Evolutionary conservation across 495 filamentous ascomycete species (phyloP), one percentile per base, ranked within the genome.

Genomic region (Sordaria brevicollis): DNA sequence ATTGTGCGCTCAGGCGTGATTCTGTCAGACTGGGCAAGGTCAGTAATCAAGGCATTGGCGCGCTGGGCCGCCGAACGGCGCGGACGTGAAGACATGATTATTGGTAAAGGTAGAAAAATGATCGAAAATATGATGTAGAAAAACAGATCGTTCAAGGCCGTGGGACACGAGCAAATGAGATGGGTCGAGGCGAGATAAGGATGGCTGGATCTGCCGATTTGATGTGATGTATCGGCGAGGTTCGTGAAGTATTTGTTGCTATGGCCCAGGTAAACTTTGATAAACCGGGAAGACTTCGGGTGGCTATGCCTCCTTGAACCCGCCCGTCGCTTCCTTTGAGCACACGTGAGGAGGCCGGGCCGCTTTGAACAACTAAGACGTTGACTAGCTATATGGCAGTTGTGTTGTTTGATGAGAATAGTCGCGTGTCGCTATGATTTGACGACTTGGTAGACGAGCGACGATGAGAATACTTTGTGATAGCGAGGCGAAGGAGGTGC

Each of bases 21-120:
- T 70, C 78, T 75, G 74, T 86, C 84, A 78, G 81, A 83, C 69
- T 83, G 81, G 73, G 81, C 81, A 74, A 84, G 77, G 79, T 84
- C 81, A 83, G 83, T 83, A 65, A 84, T 84, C 71, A 80, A 80
- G n/a, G 72, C 77, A 35, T 76, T 82, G 69, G 83, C 83, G 75
- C 81, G 80, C 76, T 83, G 82, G 73, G 82, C 82, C 29, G 82
- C 80, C 65, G 80, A 82, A 74, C 82, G 83, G 70, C 80, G 80
- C 38, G 79, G 82, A 65, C 77, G 81, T 31, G 81, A 79, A 49
- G 77, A 76, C 79, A 83, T 84, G 77, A 67, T n/a, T 72, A 65
- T 33, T 38, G 36, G 11, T 21, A 10, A 15, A 7, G 5, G 25
- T 31, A 31, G 5, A 15, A n/a, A n/a, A n/a, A 57, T 57, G 31